A percentile compares a stretch with the other conserved stretches of the same genome.
These are phyloP conservation scores for Taphrina populina DNA, from an alignment of 1,139 yeast genomes.

Conservation along the genomic window DNA sequence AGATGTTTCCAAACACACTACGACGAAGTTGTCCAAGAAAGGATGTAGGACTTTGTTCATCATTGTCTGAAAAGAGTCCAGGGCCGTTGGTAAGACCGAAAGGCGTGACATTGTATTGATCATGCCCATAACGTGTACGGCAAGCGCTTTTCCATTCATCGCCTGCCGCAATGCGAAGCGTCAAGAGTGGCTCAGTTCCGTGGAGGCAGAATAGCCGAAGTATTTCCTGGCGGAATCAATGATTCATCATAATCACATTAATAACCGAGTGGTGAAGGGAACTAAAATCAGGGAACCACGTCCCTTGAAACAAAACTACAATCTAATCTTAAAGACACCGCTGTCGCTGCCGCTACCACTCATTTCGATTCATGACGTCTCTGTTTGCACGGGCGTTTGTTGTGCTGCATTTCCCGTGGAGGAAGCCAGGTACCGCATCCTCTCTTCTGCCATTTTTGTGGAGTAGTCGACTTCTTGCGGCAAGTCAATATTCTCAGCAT, in stretches of 20 bases:
- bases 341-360: too few species aligned
- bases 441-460: constrained; percentile 18
- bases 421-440: constrained; percentile 18
- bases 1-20: constrained; percentile 43
- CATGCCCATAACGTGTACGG: constrained; percentile 39
- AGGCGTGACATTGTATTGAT: constrained; percentile 41
- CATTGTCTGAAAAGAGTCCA: constrained; percentile 39
- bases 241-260: too few species aligned
- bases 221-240: too few species aligned
- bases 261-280: constrained; percentile 94
- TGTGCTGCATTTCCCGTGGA: constrained; percentile 14
- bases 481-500: constrained; percentile 64
- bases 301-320: constrained; percentile 16
- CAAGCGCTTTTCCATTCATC: constrained; percentile 41
- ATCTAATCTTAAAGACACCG: constrained; percentile 13
- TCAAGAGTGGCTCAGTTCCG: too few species aligned
- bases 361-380: not conserved
- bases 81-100: constrained; percentile 40
- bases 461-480: constrained; percentile 53
- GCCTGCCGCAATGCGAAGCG: constrained; percentile 43
- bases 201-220: too few species aligned
- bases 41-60: constrained; percentile 38
- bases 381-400: not conserved
- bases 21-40: constrained; percentile 36
- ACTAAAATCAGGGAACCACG: constrained; percentile 18